Conservation (phyloP, 2,329 filamentous ascomycete genomes). For the Pezicula neosporulosa region DNA sequence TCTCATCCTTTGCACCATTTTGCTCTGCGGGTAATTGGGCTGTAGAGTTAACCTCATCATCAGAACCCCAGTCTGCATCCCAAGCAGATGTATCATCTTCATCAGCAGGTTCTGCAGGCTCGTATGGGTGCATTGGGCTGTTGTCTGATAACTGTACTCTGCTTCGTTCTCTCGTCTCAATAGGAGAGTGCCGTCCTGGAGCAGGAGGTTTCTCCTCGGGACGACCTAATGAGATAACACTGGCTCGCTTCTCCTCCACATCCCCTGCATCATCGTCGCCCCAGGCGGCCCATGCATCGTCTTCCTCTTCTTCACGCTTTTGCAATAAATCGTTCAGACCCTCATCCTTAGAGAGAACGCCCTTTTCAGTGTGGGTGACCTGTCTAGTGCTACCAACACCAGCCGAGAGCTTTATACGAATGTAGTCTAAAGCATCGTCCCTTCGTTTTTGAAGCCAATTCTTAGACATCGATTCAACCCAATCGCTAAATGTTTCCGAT, state of each 20-base stretch:
- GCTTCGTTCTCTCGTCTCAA: too few species aligned
- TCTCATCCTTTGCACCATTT: constrained; percentile 38
- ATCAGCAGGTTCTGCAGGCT: too few species aligned
- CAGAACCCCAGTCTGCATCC: too few species aligned
- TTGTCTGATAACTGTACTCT: too few species aligned
- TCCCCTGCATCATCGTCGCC: background rate
- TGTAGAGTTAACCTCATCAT: too few species aligned
- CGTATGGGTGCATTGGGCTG: too few species aligned
- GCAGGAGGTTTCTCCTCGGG: too few species aligned
- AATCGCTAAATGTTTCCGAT: constrained; percentile 64
- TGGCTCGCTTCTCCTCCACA: too few species aligned
- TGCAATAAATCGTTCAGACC: constrained; percentile 41
- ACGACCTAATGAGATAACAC: too few species aligned
- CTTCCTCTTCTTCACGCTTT: background rate
- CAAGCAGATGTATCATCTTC: too few species aligned
- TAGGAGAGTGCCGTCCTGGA: too few species aligned
- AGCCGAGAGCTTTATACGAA: constrained; percentile 64
- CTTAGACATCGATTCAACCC: constrained; percentile 75
- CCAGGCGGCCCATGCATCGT: background rate
- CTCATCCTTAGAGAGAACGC: constrained; percentile 66
- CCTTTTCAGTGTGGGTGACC: constrained; percentile 73
- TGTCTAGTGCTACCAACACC: constrained; percentile 10
- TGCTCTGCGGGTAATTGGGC: too few species aligned
- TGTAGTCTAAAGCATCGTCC: constrained; percentile 72
- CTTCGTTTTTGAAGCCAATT: constrained; percentile 85